Evolutionary conservation across 1,139 yeast species (phyloP).

Genomic region (Ashbya aceris): DNA sequence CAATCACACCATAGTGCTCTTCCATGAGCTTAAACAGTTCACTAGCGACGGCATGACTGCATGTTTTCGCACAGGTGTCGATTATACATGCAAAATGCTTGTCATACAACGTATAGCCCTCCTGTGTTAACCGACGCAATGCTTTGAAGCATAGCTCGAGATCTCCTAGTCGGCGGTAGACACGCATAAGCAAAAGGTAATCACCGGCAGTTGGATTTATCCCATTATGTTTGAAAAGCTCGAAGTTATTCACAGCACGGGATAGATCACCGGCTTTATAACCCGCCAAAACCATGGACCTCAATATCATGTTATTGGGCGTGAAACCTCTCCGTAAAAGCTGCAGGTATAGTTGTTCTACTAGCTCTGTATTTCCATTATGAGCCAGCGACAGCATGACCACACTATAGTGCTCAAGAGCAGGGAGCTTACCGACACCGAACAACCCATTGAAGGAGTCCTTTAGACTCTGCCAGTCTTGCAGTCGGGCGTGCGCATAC

Average conservation of each 20-base stretch:
- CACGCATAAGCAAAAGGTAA: conserved; percentile 36
- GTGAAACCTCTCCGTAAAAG: conserved; percentile 37
- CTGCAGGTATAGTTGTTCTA: conserved; percentile 45
- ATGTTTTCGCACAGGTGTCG: conserved; percentile 26
- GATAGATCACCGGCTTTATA: conserved; percentile 38
- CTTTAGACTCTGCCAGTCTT: conserved; percentile 54
- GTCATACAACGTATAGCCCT: conserved; percentile 14
- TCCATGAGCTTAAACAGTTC: conserved; percentile 28
- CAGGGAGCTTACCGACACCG: conserved; percentile 49
- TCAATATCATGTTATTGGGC: conserved; percentile 42
- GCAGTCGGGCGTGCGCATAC: conserved; percentile 40
- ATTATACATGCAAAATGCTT: conserved; percentile 28
- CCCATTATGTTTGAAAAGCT: conserved; percentile 33
- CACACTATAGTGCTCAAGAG: conserved; percentile 49
- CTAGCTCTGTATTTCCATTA: conserved; percentile 46
- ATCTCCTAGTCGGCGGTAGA: conserved; percentile 35
- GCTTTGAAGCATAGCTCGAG: conserved; percentile 35
- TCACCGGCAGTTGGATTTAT: conserved; percentile 33
- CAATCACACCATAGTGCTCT: conserved; percentile 24
- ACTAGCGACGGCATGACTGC: conserved; percentile 30
- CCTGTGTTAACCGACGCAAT: conserved; percentile 31
- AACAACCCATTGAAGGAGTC: conserved; percentile 53
- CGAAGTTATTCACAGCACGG: conserved; percentile 38
- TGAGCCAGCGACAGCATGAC: conserved; percentile 56
- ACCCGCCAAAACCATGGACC: conserved; percentile 42